These are phyloP conservation scores for Solanum lycopersicoides DNA, from an alignment of 257 asterid species.

Conservation along the genomic window DNA sequence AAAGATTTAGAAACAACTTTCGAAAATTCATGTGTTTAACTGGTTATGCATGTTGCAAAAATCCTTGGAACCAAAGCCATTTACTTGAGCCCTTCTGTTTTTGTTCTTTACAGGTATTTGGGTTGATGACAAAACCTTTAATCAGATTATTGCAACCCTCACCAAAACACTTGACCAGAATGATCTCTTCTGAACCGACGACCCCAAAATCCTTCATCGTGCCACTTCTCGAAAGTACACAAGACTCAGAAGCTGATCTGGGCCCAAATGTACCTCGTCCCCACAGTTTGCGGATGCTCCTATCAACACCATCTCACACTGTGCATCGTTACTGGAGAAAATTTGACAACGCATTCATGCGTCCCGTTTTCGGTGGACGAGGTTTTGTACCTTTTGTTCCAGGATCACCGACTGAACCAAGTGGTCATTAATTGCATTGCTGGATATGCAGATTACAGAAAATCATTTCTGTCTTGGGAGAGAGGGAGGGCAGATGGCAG, in stretches of 20 bases:
- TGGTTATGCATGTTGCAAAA: neutral
- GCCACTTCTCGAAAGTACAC: constrained; percentile 62
- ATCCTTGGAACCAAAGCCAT: neutral
- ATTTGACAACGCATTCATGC: constrained; percentile 85
- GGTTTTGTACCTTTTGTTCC: constrained; percentile 85
- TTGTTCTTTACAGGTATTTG: constrained; percentile 58
- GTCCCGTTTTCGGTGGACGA: constrained; percentile 96
- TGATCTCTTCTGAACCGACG: constrained; percentile 57
- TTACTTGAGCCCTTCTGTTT: neutral
- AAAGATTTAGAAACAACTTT: neutral
- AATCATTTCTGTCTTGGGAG: neutral
- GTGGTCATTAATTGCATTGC: constrained; percentile 15
- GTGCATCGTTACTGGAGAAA: constrained; percentile 93
- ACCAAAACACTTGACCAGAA: constrained; percentile 32
- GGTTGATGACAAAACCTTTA: constrained; percentile 82
- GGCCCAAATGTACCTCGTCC: constrained; percentile 51
- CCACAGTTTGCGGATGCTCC: constrained; percentile 70
- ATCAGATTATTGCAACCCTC: constrained; percentile 53
- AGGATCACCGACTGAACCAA: constrained; percentile 75
- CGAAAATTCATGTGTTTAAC: neutral
- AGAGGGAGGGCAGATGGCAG: neutral
- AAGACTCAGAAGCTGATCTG: constrained; percentile 28
- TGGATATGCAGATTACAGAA: constrained; percentile 4
- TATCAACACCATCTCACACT: constrained; percentile 60
- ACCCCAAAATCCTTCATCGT: constrained; percentile 52